phyloP scores from a whole-genome alignment of 23 red algal genomes.

The Chondrus crispus region DNA sequence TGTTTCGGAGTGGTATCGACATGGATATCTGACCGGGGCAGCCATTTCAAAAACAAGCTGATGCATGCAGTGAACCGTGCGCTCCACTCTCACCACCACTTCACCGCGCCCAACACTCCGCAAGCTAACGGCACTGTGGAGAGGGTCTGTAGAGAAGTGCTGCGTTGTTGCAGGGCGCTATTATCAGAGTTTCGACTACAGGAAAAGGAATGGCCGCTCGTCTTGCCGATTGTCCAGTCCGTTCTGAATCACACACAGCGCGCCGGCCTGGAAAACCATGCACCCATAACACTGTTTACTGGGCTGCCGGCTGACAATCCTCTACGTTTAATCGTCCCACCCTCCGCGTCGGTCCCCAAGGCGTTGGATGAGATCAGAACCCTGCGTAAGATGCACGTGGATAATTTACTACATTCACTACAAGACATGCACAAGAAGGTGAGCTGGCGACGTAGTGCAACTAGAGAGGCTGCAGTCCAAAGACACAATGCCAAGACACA shows the following conservation, averaged over 20 bases:
- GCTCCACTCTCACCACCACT: background rate
- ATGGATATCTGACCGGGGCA: conserved; percentile 18
- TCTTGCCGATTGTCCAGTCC: conserved; percentile 5
- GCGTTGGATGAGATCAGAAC: background rate
- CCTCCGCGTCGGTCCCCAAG: background rate
- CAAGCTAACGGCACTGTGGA: conserved; percentile 17
- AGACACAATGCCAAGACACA: background rate
- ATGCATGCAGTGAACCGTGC: background rate
- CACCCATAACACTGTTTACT: background rate
- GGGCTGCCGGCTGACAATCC: background rate
- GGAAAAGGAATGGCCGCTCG: background rate
- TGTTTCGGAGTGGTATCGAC: background rate
- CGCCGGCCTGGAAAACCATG: background rate
- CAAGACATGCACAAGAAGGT: background rate
- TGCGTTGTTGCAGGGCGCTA: background rate
- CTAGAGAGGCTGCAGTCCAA: background rate
- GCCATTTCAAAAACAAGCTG: background rate
- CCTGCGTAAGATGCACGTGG: background rate
- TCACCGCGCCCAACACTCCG: conserved; percentile 9
- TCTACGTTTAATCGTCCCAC: background rate
- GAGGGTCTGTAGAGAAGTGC: background rate
- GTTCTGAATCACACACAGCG: background rate
- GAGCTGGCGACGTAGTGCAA: background rate
- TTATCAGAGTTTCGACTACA: background rate
- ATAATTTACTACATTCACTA: background rate